A percentile compares a stretch with the other conserved stretches of the same genome.
These are phyloP conservation scores for Cladorrhinum sp. DNA, from an alignment of 2,329 filamentous ascomycete genomes.

Conservation along the genomic window DNA sequence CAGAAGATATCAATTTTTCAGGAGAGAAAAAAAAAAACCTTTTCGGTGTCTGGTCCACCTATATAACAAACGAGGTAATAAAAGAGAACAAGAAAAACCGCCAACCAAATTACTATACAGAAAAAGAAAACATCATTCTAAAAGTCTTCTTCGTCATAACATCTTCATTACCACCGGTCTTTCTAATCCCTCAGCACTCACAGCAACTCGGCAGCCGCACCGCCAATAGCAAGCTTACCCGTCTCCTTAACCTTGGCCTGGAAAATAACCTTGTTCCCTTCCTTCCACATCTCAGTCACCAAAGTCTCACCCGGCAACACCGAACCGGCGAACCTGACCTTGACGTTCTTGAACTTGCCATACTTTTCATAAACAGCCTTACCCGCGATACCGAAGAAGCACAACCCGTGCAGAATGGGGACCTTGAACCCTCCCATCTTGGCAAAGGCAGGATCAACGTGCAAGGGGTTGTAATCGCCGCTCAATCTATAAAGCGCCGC, in stretches of 20 bases:
- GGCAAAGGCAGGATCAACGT: conserved; percentile 91
- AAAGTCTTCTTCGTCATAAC: background rate
- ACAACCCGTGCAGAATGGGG: conserved; percentile 95
- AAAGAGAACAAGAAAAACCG: background rate
- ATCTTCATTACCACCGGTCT: background rate
- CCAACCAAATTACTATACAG: background rate
- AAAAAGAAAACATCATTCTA: background rate
- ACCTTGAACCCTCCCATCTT: conserved; percentile 93
- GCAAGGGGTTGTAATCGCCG: conserved; percentile 93
- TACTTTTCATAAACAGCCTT: conserved; percentile 83
- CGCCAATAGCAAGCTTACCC: conserved; percentile 81
- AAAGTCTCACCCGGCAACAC: conserved; percentile 88
- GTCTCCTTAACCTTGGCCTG: conserved; percentile 90
- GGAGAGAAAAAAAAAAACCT: background rate
- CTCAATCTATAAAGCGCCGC: conserved; percentile 90
- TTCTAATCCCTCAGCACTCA: conserved; percentile 28
- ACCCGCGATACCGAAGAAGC: conserved; percentile 85
- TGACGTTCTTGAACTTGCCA: conserved; percentile 84
- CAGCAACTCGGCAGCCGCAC: conserved; percentile 74
- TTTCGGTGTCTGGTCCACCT: background rate
- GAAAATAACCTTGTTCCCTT: conserved; percentile 75
- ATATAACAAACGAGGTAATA: background rate
- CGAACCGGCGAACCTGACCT: conserved; percentile 84
- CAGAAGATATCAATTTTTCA: no score
- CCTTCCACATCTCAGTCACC: conserved; percentile 92